Evolutionary conservation across 2,329 filamentous ascomycete species (phyloP).

Genomic region (Alternaria sp.): DNA sequence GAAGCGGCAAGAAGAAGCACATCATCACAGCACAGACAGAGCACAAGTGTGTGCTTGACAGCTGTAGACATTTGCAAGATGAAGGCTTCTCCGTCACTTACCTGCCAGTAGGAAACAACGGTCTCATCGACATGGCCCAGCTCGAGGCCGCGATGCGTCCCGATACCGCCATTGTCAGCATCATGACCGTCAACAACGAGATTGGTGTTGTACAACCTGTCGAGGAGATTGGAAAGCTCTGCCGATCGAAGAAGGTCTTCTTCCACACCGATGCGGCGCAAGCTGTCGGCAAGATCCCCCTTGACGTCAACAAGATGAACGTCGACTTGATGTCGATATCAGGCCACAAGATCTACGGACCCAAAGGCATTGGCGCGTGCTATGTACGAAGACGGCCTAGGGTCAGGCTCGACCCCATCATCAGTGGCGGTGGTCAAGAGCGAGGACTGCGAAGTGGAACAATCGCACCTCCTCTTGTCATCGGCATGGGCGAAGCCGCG

Average conservation of each 20-base stretch:
- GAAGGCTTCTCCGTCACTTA: constrained; percentile 98
- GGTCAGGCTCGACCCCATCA: constrained; percentile 94
- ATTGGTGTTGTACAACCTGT: constrained; percentile 99
- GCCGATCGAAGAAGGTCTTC: constrained; percentile 90
- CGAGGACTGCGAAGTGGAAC: constrained; percentile 94
- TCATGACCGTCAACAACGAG: constrained; percentile 99
- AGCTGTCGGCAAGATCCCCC: constrained; percentile 96
- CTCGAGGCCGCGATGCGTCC: constrained; percentile 89
- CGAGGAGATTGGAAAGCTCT: constrained; percentile 91
- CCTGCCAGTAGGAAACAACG: constrained; percentile 84
- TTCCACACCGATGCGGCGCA: constrained; percentile 98
- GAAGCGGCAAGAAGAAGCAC: constrained; percentile 95
- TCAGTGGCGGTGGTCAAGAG: constrained; percentile 95
- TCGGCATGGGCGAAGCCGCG: constrained; percentile 95
- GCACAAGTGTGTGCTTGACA: constrained; percentile 98
- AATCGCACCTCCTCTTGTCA: constrained; percentile 84
- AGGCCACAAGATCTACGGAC: constrained; percentile 97
- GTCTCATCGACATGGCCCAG: constrained; percentile 83
- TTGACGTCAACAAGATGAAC: constrained; percentile 98
- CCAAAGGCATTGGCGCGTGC: constrained; percentile 96
- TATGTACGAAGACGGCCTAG: constrained; percentile 91
- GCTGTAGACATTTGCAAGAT: constrained; percentile 94
- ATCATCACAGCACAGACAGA: constrained; percentile 98
- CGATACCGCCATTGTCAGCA: constrained; percentile 90
- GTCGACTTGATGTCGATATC: constrained; percentile 99